Base-by-base conservation (phyloP, 2,329 filamentous ascomycete genomes). In the Apiospora aurea region DNA sequence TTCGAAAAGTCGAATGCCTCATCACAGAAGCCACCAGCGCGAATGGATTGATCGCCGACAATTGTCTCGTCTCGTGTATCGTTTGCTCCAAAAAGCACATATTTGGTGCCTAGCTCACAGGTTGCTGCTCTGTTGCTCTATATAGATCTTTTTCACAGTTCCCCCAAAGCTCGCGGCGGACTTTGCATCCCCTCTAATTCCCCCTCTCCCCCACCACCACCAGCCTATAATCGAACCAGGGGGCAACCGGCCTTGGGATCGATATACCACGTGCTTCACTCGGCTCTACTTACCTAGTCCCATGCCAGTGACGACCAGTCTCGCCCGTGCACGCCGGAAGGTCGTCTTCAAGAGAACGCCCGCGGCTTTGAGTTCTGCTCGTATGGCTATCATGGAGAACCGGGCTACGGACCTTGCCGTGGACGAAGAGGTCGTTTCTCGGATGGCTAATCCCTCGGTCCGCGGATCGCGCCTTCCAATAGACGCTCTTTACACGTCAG, bases 401-500 rank as follows among this genome's bases (percentile, higher is more conserved):
- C 29, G 26, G n/a, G 67, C 70, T 29, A 49, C 71, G 57, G 64
- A 72, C 34, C 24, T 13, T 11, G 64, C n/a, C 68, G 73, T 73
- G 41, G 73, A 75, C 67, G 69, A 75, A 70, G 74, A 74, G 51
- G 26, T 74, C 46, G 72, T 73, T 57, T 74, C 73, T 38, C 67
- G 66, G 51, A 75, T 75, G 57, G 71, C 74, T n/a, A 46, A 38
- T 64, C 64, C 69, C 70, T 34, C 71, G 70, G 66, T 70, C 71
- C 66, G 74, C 70, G 69, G 53, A 53, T 68, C 73, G 75, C 69
- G 71, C 77, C 71, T 73, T 71, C 72, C 72, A 69, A 73, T 74
- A 67, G 49, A 73, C 74, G 57, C 69, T 75, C 81, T 93, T 71
- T 93, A 91, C 81, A 88, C 85, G 10, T 81, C 80, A 21, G 82